phyloP scores from a whole-genome alignment of 2,329 filamentous ascomycete species.

The Orbilia ellipsospora region DNA sequence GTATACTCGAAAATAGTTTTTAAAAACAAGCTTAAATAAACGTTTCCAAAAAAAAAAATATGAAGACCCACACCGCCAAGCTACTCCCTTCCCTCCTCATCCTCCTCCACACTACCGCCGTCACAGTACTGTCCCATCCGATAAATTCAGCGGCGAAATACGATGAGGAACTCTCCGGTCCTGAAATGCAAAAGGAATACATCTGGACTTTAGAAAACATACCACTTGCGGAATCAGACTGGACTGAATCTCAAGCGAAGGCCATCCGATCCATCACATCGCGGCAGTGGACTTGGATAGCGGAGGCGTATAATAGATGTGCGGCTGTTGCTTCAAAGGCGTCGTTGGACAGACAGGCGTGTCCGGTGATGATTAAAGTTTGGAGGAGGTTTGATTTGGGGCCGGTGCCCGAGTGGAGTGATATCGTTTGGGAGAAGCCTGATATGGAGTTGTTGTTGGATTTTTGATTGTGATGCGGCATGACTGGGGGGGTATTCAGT shows the following conservation, averaged over 20 bases:
- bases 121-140: too few species aligned
- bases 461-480: too few species aligned
- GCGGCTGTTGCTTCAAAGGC: neutral
- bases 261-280: neutral
- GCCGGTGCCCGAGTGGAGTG: neutral
- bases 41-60: too few species aligned
- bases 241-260: neutral
- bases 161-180: neutral
- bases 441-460: too few species aligned
- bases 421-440: neutral
- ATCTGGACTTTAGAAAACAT: neutral
- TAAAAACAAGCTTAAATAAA: too few species aligned
- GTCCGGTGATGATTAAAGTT: slow-evolving; percentile 1
- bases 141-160: neutral
- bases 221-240: neutral
- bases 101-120: too few species aligned
- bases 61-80: too few species aligned
- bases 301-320: neutral
- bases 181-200: neutral
- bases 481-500: too few species aligned
- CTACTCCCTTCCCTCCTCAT: too few species aligned
- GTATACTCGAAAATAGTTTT: too few species aligned
- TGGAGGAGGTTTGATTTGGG: slow-evolving; percentile 4
- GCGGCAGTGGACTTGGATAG: neutral
- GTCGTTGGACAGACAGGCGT: neutral